These are phyloP conservation scores for Cryptomeria japonica DNA, from an alignment of 75 land plant genomes.

Conservation along the genomic window DNA sequence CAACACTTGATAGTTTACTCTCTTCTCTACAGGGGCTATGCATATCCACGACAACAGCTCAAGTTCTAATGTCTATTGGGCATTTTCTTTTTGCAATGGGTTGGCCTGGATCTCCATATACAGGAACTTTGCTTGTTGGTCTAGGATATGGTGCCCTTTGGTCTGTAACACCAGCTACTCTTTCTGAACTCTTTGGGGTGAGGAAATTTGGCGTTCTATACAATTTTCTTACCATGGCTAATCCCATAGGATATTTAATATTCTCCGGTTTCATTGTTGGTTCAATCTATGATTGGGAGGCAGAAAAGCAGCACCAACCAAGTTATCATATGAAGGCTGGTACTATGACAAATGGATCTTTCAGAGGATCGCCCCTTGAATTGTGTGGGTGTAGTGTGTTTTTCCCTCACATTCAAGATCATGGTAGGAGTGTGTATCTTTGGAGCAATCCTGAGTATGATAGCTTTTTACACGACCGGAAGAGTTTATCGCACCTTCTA, in stretches of 20 bases:
- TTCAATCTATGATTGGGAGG: conserved; percentile 80
- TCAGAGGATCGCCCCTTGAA: conserved; percentile 42
- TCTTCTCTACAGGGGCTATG: conserved; percentile 41
- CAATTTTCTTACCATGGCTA: conserved; percentile 70
- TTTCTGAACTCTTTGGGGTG: conserved; percentile 83
- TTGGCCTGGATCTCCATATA: conserved; percentile 63
- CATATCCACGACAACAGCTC: conserved; percentile 46
- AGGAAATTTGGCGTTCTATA: conserved; percentile 73
- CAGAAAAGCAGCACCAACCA: conserved; percentile 51
- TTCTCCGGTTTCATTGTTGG: conserved; percentile 79
- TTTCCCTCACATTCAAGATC: conserved; percentile 63
- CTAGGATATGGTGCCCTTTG: conserved; percentile 77
- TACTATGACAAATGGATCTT: conserved; percentile 13
- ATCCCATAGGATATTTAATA: conserved; percentile 70
- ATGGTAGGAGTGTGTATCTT: conserved; percentile 81
- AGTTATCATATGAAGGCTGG: conserved; percentile 10
- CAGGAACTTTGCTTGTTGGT: conserved; percentile 62
- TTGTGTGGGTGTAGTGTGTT: conserved; percentile 80
- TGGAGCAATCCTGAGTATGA: conserved; percentile 56
- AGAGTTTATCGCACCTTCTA: conserved; percentile 75
- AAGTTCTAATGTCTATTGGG: conserved; percentile 64
- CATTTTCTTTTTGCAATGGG: conserved; percentile 65
- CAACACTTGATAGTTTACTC: neutral
- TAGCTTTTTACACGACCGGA: conserved; percentile 68
- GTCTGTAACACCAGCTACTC: conserved; percentile 61